A percentile compares a stretch with the other conserved stretches of the same genome.
Conservation (phyloP, 208 protist genomes). For the Acanthamoeba quina region DNA sequence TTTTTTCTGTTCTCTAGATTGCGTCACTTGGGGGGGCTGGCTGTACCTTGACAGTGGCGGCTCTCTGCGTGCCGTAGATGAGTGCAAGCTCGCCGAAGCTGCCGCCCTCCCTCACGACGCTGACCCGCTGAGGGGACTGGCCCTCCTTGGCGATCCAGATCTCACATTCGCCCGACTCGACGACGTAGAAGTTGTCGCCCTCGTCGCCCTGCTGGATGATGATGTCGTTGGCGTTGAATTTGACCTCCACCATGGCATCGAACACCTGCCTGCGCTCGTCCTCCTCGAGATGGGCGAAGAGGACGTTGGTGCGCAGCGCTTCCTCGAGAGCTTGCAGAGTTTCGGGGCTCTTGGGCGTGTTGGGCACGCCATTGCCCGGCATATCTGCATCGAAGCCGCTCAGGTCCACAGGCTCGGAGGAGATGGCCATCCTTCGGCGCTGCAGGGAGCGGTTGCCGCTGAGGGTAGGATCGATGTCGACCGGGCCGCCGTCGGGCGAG, state of each 20-base stretch:
- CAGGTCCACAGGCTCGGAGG: conserved; percentile 61
- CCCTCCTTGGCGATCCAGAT: conserved; percentile 82
- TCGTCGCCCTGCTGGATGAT: conserved; percentile 88
- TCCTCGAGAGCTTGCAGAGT: conserved; percentile 65
- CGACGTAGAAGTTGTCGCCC: conserved; percentile 91
- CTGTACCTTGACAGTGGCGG: conserved; percentile 86
- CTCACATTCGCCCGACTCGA: conserved; percentile 88
- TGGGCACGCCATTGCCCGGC: background rate
- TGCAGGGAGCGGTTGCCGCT: conserved; percentile 44
- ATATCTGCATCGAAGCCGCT: conserved; percentile 45
- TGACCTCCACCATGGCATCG: conserved; percentile 84
- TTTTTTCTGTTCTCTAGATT: background rate
- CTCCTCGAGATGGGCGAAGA: conserved; percentile 75
- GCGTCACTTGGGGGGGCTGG: background rate
- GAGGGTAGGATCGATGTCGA: conserved; percentile 51
- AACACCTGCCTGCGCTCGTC: conserved; percentile 81
- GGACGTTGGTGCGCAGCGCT: conserved; percentile 69
- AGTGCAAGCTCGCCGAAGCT: conserved; percentile 90
- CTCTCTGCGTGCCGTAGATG: conserved; percentile 88
- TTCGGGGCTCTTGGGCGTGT: conserved; percentile 68
- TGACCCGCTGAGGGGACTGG: conserved; percentile 68
- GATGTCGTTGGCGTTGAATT: conserved; percentile 75
- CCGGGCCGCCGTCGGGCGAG: conserved; percentile 24
- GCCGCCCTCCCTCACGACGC: conserved; percentile 78
- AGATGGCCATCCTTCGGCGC: conserved; percentile 70